phyloP scores from a whole-genome alignment of 2,329 filamentous ascomycete species.

The Rutstroemia sp. region DNA sequence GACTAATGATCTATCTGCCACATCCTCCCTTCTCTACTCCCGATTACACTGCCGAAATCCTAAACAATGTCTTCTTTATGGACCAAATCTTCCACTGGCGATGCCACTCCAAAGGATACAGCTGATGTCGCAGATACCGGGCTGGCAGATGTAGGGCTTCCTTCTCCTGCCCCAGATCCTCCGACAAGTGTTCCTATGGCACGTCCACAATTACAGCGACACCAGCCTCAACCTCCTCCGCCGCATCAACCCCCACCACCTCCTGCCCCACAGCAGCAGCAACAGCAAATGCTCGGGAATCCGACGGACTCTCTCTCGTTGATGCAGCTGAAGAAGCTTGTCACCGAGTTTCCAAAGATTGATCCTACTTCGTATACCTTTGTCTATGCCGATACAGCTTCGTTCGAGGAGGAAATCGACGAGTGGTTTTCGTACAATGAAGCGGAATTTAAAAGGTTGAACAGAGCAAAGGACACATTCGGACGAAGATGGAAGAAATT shows the following conservation, averaged over 20 bases:
- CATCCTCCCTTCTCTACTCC: not conserved
- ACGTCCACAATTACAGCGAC: slow-evolving; percentile 29
- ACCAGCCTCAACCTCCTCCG: slow-evolving; percentile 33
- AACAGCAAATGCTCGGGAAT: slow-evolving; percentile 25
- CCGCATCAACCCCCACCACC: slow-evolving; percentile 29
- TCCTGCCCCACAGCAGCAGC: slow-evolving; percentile 17
- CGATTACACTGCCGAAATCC: not conserved
- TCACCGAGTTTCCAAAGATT: slow-evolving; percentile 62
- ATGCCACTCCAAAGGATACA: slow-evolving; percentile 16
- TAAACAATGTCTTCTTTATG: slow-evolving; percentile 26
- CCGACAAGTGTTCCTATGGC: slow-evolving; percentile 19
- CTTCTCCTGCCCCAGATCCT: slow-evolving; percentile 20
- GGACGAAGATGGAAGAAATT: slow-evolving; percentile 63
- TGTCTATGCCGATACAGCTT: slow-evolving; percentile 63
- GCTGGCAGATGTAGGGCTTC: slow-evolving; percentile 30
- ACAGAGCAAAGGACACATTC: slow-evolving; percentile 69
- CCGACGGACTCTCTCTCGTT: slow-evolving; percentile 66
- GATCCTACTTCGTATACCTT: slow-evolving; percentile 80
- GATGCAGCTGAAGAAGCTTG: slow-evolving; percentile 63
- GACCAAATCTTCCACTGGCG: slow-evolving; percentile 15
- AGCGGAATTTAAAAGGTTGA: slow-evolving; percentile 73
- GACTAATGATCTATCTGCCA: not conserved
- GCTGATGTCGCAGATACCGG: slow-evolving; percentile 38
- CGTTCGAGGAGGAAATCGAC: slow-evolving; percentile 81
- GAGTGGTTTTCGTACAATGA: slow-evolving; percentile 96